Evolutionary conservation across 2,329 filamentous ascomycete genomes (phyloP), one percentile per base, ranked within the genome.

Genomic region (Sordariomycetes sp.): DNA sequence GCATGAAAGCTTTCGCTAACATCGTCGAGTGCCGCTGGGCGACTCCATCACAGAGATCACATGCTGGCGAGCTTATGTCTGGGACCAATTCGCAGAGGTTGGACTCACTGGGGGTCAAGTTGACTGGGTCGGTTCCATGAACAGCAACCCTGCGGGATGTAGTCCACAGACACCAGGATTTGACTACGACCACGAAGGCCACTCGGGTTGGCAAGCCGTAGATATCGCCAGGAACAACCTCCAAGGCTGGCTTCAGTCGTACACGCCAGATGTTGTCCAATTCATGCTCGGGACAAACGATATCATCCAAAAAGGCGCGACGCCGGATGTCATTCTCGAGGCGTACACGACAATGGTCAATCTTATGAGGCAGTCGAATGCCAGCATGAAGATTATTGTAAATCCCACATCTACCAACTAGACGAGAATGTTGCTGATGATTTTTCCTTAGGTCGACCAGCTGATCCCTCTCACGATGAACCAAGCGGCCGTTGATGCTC

Each of bases 231-330:
- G 55, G 40, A 57, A 51, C 34, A 54, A 65, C 39, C 47, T 64
- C 5, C 46, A 46, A 5, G 49, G 47, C 20, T 66, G 62, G 62
- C 46, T 64, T 16, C 44, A 48, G 18, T 48, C 27, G 33, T 52
- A 54, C 2, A 52, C 48, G 8, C 55, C 62, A 9, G 63, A 66
- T 36, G 50, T 66, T 11, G 58, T 66, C 10, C 59, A 57, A 49
- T 63, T 64, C 46, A 63, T 63, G 57, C 50, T 66, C 5, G 63
- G 63, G 23, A 67, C 63, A 3, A 65, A 66, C 41, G 63, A 67
- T 41, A 53, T 66, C 6, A 43, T 14, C 51, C 54, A 4, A 37
- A 37, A 27, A 42, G 49, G 6, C 41, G 37, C 21, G 47, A 54
- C 2, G 41, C 48, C 33, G 52, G 57, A n/a, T n/a, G n/a, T n/a